Conservation (phyloP, 2,329 filamentous ascomycete species). For the Aspergillus uvarum region DNA sequence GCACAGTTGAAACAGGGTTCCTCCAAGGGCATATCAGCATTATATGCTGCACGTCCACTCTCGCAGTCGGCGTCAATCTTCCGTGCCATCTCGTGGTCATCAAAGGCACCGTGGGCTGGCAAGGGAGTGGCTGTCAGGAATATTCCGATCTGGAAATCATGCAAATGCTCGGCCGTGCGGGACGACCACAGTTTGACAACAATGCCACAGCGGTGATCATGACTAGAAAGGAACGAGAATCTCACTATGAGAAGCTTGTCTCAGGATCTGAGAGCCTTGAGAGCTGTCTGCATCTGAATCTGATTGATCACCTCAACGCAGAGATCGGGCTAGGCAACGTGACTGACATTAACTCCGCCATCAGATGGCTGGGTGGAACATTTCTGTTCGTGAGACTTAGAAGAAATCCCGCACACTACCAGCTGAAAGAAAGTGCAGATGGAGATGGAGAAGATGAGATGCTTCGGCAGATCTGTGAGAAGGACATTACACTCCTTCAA, state of each 20-base stretch:
- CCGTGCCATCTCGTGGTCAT: slow-evolving; percentile 81
- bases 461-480: slow-evolving; percentile 69
- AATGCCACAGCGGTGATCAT: slow-evolving; percentile 77
- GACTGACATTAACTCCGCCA: slow-evolving; percentile 62
- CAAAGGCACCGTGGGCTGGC: slow-evolving; percentile 72
- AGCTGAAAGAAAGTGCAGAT: slow-evolving; percentile 56
- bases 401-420: slow-evolving; percentile 70
- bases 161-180: slow-evolving; percentile 86
- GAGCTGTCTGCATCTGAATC: slow-evolving; percentile 73
- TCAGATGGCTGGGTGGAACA: slow-evolving; percentile 72
- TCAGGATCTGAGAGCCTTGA: slow-evolving; percentile 72
- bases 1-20: slow-evolving; percentile 66
- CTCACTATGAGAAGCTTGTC: slow-evolving; percentile 70
- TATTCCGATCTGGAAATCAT: slow-evolving; percentile 82
- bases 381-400: slow-evolving; percentile 75
- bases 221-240: slow-evolving; percentile 64
- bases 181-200: slow-evolving; percentile 78
- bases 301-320: slow-evolving; percentile 82
- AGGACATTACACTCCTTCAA: slow-evolving; percentile 65
- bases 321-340: slow-evolving; percentile 78
- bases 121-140: slow-evolving; percentile 61
- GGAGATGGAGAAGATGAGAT: slow-evolving; percentile 59
- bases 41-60: slow-evolving; percentile 83
- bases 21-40: slow-evolving; percentile 70
- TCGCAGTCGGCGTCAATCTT: slow-evolving; percentile 80